Conservation (phyloP, 345 rosid genomes). For the Heritiera fomes region DNA sequence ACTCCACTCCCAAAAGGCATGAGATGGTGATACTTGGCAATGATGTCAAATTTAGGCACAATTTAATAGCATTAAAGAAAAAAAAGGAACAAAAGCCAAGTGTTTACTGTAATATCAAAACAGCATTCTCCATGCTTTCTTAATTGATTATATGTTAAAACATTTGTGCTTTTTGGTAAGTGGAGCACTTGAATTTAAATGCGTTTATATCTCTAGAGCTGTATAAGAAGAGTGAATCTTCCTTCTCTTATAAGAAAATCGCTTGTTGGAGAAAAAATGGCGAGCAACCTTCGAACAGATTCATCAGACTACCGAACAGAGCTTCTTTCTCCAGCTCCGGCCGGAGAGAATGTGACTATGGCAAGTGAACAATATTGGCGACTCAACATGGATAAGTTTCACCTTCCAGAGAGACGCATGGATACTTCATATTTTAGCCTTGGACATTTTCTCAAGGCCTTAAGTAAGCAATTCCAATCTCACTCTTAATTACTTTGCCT, state of each 20-base stretch:
- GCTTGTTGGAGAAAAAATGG: constrained; percentile 24
- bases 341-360: constrained; percentile 14
- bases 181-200: constrained; percentile 19
- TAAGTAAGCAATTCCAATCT: constrained; percentile 23
- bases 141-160: not conserved
- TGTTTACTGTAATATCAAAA: not conserved
- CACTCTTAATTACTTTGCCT: not conserved
- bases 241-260: not conserved
- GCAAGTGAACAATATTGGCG: constrained; percentile 44
- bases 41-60: not conserved
- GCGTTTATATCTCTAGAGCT: not conserved
- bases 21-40: not conserved
- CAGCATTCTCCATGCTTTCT: constrained; percentile 31
- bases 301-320: constrained; percentile 45
- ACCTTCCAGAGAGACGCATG: constrained; percentile 33
- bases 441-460: constrained; percentile 9
- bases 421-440: constrained; percentile 28
- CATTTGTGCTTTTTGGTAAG: not conserved
- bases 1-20: not conserved
- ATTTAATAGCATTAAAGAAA: not conserved
- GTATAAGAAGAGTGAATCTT: constrained; percentile 10
- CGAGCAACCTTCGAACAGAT: constrained; percentile 31
- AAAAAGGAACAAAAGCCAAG: not conserved
- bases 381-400: constrained; percentile 41
- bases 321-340: constrained; percentile 48